Evolutionary conservation across 75 land plant genomes (phyloP), one percentile per base, ranked within the genome.

Genomic region (Cunninghamia lanceolata): DNA sequence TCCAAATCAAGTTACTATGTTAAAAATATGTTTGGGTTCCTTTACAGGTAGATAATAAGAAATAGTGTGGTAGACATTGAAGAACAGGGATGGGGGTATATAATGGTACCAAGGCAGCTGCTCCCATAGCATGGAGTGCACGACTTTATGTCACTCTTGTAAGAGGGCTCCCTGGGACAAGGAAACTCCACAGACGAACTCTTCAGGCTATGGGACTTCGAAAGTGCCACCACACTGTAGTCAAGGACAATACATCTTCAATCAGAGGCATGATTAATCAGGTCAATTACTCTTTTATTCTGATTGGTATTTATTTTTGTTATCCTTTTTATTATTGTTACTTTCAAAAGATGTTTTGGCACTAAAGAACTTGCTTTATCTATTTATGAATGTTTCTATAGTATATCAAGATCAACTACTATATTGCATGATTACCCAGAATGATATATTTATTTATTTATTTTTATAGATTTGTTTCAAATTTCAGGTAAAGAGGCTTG

Each of bases 221-320:
- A 50, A 91, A 91, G 71, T 92, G 95, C 86, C 89, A 94, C 88
- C 94, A 95, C 47, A 96, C 96, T 78, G 95, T 96, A 77, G 88
- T 94, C 88, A 93, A 93, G 9, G 91, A 91, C 86, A 97, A 93
- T 89, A 97, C 96, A 16, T 95, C 99, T 35, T 91, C 98, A 25
- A 91, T 94, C 78, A 86, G 97, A n/a, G 99, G 99, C 70, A 96
- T 96, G 99, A 81, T 97, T 80, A 92, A 96, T 47, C 99, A 97
- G 95, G 99, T 96, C n/a, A 0, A 59, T 81, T 9, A 77, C 28
- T 80, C 47, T 11, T 28, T 32, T 73, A 73, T 34, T 73, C n/a
- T 32, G 34, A 8, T 34, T 32, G 75, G 1, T 34, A 32, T 32
- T 10, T 73, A 14, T 25, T 73, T 73, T 32, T 34, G 34, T 71